These are phyloP conservation scores for Botrytis fragariae DNA, from an alignment of 2,329 filamentous ascomycete genomes.

Conservation along the genomic window DNA sequence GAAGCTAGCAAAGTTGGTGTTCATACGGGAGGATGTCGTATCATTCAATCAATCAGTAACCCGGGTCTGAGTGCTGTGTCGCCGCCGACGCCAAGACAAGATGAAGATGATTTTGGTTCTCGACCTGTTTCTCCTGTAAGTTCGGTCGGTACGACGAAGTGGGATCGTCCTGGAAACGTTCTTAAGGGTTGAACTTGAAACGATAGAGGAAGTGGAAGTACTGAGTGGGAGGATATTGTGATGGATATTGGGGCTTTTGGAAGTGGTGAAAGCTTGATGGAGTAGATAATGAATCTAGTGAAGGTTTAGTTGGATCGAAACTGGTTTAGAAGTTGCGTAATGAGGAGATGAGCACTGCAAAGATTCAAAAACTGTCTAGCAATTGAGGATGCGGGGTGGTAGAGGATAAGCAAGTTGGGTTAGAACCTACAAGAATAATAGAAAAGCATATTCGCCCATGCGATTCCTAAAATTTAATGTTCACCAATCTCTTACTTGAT, in stretches of 20 bases:
- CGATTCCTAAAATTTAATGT: no score
- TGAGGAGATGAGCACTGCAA: background rate
- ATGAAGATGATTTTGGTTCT: background rate
- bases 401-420: background rate
- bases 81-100: no score
- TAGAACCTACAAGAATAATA: background rate
- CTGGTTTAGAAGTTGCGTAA: background rate
- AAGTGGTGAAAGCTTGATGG: background rate
- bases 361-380: background rate
- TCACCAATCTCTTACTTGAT: background rate
- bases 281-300: background rate
- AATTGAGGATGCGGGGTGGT: background rate
- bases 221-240: background rate
- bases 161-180: background rate
- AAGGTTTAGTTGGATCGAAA: background rate
- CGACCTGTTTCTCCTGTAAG: background rate
- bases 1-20: background rate
- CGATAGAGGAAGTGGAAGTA: background rate
- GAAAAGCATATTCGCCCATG: background rate
- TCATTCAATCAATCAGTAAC: background rate
- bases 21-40: background rate
- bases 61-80: background rate
- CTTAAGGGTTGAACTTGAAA: accelerated
- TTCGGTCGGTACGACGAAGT: background rate
- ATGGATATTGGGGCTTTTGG: background rate